Evolutionary conservation across 2,329 filamentous ascomycete species (phyloP).

Genomic region (Stachybotrys chlorohalonatus): DNA sequence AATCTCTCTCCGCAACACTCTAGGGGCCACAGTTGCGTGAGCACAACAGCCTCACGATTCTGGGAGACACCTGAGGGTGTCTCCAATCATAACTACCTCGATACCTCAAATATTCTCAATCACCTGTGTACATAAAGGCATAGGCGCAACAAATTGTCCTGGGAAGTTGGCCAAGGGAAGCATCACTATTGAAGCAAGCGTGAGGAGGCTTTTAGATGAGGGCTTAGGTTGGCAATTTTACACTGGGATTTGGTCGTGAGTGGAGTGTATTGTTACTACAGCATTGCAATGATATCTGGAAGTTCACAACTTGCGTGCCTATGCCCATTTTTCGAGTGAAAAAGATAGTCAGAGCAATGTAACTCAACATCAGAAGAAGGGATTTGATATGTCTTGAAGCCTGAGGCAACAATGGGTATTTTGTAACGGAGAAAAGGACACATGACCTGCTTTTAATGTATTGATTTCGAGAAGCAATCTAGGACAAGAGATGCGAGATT

Average conservation of each 20-base stretch:
- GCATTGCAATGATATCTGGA: neutral
- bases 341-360: neutral
- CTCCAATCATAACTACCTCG: neutral
- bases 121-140: neutral
- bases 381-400: too few relatives aligned
- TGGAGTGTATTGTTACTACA: neutral
- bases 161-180: neutral
- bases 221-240: neutral
- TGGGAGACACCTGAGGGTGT: neutral
- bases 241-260: neutral
- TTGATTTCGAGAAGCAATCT: too few relatives aligned
- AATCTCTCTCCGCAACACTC: slow-evolving; percentile 20
- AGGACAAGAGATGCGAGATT: too few relatives aligned
- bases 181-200: neutral
- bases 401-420: too few relatives aligned
- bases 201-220: neutral
- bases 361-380: neutral
- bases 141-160: neutral
- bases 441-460: too few relatives aligned
- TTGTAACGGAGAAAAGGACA: too few relatives aligned
- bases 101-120: neutral
- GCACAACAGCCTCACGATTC: neutral
- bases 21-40: slow-evolving; percentile 5
- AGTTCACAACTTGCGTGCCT: neutral
- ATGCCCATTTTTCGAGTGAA: too few relatives aligned